Conservation (phyloP, 1,284 basidiomycete genomes). For the Sporisorium reilianum region DNA sequence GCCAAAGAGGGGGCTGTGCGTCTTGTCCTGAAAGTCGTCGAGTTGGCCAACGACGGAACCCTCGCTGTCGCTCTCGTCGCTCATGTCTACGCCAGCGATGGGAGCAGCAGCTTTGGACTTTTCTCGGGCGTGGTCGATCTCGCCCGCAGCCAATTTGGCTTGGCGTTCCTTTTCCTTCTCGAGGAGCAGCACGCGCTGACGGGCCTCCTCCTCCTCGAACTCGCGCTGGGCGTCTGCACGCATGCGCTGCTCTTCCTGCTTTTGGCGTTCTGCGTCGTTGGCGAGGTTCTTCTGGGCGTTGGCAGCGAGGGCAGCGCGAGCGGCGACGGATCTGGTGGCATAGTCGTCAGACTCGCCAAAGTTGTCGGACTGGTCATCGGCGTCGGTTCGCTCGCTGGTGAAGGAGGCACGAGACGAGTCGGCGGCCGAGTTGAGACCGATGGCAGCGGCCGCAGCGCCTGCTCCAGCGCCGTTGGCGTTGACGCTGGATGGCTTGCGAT, state of each 20-base stretch:
- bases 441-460: conserved; percentile 5
- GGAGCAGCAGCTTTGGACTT: conserved; percentile 55
- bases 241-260: conserved; percentile 51
- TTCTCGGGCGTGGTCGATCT: conserved; percentile 34
- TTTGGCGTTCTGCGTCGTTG: conserved; percentile 47
- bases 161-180: conserved; percentile 56
- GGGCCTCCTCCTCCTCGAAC: conserved; percentile 63
- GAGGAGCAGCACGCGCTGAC: conserved; percentile 55
- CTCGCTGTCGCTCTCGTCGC: conserved; percentile 66
- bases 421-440: conserved; percentile 19
- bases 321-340: conserved; percentile 49
- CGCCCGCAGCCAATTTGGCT: conserved; percentile 48
- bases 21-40: conserved; percentile 51
- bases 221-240: conserved; percentile 52
- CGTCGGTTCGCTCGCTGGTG: conserved; percentile 54
- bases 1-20: conserved; percentile 62
- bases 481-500: conserved; percentile 25
- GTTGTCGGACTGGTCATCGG: conserved; percentile 44
- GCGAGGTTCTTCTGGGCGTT: conserved; percentile 65
- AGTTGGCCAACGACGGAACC: conserved; percentile 44
- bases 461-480: conserved; percentile 5
- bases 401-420: conserved; percentile 45
- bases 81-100: conserved; percentile 64
- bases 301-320: conserved; percentile 64
- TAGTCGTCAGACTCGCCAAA: conserved; percentile 54